Base-by-base conservation (phyloP, 345 rosid species). In the Reutealis trisperma region DNA sequence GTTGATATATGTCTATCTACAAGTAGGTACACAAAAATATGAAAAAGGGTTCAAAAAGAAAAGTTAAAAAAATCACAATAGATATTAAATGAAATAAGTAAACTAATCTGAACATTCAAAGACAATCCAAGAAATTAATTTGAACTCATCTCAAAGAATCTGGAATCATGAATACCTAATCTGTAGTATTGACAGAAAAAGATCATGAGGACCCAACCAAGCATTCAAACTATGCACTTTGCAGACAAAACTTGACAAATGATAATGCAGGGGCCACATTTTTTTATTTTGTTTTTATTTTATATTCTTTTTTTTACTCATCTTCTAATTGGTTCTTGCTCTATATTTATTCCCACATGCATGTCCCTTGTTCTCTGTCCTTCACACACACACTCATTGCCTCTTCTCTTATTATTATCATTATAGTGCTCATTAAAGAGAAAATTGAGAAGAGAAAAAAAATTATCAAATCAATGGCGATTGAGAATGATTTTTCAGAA, bases 271-370 rank as follows among this genome's bases (percentile, higher is more conserved):
- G 66, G 37, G 12, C 24, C 49, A 37, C 49, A 18, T 42, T 8
- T 19, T 34, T 34, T 34, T 34, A 34, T 34, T 34, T 34, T 34
- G 0, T 0, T 34, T 34, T 34, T 2, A 1, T 34, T 34, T 34
- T 34, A 34, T 34, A 2, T 34, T 18, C 4, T 5, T 5, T 15
- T 21, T 41, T 41, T 1, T 18, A 13, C 2, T 10, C 11, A 18
- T 7, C 8, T 1, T 10, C 37, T 8, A 41, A 9, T 21, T 65
- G 51, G 51, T 8, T 9, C 9, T 18, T 67, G 32, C 22, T 14
- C 21, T 41, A 21, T 67, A 47, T 45, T 45, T 68, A 68, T 45
- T 12, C 34, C 19, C 47, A n/a, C 71, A 67, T 67, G 71, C 54
- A 67, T 37, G 2, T 16, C 12, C 5, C 18, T 64, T 34, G 71